phyloP scores from a whole-genome alignment of 305 asterid genomes.

The Fraxinus baroniana region DNA sequence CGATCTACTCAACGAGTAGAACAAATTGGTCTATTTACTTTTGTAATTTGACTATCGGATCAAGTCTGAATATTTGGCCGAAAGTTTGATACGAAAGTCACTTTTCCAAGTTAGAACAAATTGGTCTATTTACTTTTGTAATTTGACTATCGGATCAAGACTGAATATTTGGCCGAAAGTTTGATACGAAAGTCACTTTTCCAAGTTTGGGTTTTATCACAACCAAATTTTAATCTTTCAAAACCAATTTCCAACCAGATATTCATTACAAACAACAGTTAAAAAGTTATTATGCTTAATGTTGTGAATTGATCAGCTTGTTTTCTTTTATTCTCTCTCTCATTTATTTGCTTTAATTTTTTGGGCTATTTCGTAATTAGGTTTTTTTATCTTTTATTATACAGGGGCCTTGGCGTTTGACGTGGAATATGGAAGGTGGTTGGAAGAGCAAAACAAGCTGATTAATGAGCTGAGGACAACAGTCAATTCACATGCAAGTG shows the following conservation, averaged over 20 bases:
- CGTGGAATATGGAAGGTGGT: constrained; percentile 78
- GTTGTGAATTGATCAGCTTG: not conserved
- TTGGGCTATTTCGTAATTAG: not conserved
- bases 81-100: no score
- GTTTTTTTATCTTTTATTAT: constrained; percentile 10
- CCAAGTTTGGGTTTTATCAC: no score
- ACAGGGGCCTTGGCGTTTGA: constrained; percentile 87
- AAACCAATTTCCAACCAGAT: not conserved
- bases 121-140: no score
- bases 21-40: no score
- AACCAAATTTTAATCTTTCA: no score
- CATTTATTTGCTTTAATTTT: not conserved
- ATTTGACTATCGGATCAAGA: no score
- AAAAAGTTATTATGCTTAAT: not conserved
- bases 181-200: no score
- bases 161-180: no score
- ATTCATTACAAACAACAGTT: not conserved
- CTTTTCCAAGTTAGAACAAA: no score
- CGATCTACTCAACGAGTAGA: no score
- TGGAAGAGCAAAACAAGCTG: constrained; percentile 69
- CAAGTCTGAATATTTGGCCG: no score
- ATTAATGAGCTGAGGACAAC: constrained; percentile 69
- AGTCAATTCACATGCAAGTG: constrained; percentile 72
- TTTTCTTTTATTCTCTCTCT: not conserved
- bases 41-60: no score